Evolutionary conservation across 83 land plant genomes (phyloP).

Genomic region (Thuja plicata): DNA sequence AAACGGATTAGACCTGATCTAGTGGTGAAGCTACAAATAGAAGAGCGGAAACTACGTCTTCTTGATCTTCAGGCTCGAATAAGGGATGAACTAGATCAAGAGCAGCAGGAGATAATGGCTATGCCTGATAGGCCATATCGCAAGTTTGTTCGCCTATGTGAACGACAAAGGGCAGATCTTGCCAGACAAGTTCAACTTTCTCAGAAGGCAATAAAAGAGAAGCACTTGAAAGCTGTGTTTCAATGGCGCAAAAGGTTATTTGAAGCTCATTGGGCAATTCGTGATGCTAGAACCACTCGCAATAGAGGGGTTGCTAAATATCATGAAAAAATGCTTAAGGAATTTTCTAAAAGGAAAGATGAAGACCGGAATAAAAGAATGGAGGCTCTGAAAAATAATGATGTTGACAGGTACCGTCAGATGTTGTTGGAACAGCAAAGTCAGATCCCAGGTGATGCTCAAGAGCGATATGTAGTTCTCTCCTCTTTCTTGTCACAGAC

Average conservation of each 20-base stretch:
- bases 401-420: slow-evolving; percentile 95
- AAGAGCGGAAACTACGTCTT: slow-evolving; percentile 83
- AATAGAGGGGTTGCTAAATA: slow-evolving; percentile 97
- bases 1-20: slow-evolving; percentile 82
- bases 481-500: slow-evolving; percentile 95
- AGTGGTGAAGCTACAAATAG: slow-evolving; percentile 83
- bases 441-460: slow-evolving; percentile 94
- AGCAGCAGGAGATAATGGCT: slow-evolving; percentile 98
- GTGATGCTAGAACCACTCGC: slow-evolving; percentile 94
- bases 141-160: slow-evolving; percentile 94
- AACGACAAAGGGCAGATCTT: slow-evolving; percentile 86
- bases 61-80: slow-evolving; percentile 79
- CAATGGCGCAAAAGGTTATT: slow-evolving; percentile 96
- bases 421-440: slow-evolving; percentile 94
- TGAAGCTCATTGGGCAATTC: slow-evolving; percentile 96
- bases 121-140: slow-evolving; percentile 94
- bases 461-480: slow-evolving; percentile 90
- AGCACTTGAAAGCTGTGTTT: slow-evolving; percentile 80
- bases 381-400: slow-evolving; percentile 99
- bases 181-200: slow-evolving; percentile 75
- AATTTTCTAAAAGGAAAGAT: slow-evolving; percentile 95
- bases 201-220: slow-evolving; percentile 83
- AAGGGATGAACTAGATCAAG: slow-evolving; percentile 88
- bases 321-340: slow-evolving; percentile 94
- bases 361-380: slow-evolving; percentile 93